Percentiles rank a stretch among this genome's conserved stretches.
Evolutionary conservation across 257 asterid species (phyloP).

Genomic region (Solanum pennellii): DNA sequence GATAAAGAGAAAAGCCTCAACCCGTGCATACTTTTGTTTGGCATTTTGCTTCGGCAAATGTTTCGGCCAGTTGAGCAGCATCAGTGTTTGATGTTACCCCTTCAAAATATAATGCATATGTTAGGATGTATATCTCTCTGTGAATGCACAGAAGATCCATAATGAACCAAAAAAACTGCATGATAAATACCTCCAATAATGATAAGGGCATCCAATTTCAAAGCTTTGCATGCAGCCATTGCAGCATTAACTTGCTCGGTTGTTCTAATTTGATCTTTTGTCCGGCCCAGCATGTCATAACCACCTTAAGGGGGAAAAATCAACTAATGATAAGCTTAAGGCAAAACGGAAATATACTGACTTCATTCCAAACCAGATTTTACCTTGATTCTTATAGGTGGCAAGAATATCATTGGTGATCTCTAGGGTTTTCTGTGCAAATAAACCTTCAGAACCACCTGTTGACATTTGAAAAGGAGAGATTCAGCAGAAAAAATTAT

Average conservation of each 20-base stretch:
- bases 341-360: background rate
- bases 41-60: constrained; percentile 86
- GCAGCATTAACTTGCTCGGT: constrained; percentile 91
- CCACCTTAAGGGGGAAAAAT: constrained; percentile 48
- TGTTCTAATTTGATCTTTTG: constrained; percentile 92
- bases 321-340: background rate
- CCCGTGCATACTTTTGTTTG: constrained; percentile 50
- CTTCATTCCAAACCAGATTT: background rate
- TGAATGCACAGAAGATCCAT: background rate
- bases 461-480: constrained; percentile 2
- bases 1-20: background rate
- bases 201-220: constrained; percentile 79
- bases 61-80: constrained; percentile 99
- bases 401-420: constrained; percentile 70
- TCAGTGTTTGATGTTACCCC: constrained; percentile 99
- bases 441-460: constrained; percentile 99
- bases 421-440: constrained; percentile 84
- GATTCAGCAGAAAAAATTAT: background rate
- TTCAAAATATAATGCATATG: constrained; percentile 16
- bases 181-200: constrained; percentile 71
- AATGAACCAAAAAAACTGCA: constrained; percentile 4
- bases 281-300: constrained; percentile 91
- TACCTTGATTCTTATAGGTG: constrained; percentile 92
- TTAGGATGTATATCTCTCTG: background rate
- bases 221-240: constrained; percentile 59